These are phyloP conservation scores for Xylaria arbuscula DNA, from an alignment of 2,329 filamentous ascomycete genomes.

Conservation along the genomic window DNA sequence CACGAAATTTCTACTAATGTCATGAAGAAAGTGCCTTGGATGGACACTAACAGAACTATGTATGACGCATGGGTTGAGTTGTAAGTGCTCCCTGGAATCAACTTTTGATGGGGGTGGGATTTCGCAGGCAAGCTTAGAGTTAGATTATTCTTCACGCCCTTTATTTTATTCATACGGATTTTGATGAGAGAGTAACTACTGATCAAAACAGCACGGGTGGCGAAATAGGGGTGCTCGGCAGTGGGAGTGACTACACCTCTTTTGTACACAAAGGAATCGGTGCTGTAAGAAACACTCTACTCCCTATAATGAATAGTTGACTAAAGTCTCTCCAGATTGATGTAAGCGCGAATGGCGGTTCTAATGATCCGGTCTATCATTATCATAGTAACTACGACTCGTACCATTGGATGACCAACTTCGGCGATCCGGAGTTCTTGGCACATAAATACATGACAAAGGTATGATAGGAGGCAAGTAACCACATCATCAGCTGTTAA, in stretches of 20 bases:
- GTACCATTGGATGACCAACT: conserved; percentile 84
- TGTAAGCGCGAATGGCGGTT: conserved; percentile 61
- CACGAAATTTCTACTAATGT: conserved; percentile 73
- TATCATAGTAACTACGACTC: conserved; percentile 88
- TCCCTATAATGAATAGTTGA: conserved; percentile 50
- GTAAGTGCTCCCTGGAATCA: conserved; percentile 18
- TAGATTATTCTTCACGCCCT: background rate
- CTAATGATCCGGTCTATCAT: conserved; percentile 70
- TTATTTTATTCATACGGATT: background rate
- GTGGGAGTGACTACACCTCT: conserved; percentile 74
- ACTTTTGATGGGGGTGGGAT: background rate
- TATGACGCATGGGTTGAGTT: conserved; percentile 56
- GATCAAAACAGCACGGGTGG: conserved; percentile 51
- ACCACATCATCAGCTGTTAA: background rate
- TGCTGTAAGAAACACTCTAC: conserved; percentile 46
- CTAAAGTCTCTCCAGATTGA: conserved; percentile 60
- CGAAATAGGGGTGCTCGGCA: conserved; percentile 68
- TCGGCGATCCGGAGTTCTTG: conserved; percentile 74
- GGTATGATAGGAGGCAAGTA: conserved; percentile 48
- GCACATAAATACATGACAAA: conserved; percentile 69
- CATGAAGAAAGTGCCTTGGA: conserved; percentile 70
- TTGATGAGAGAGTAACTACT: background rate
- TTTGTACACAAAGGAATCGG: conserved; percentile 68
- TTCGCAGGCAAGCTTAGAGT: no score
- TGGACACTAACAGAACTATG: conserved; percentile 56